Conservation (phyloP, 1,284 basidiomycete species). For the Naganishia cerealis region DNA sequence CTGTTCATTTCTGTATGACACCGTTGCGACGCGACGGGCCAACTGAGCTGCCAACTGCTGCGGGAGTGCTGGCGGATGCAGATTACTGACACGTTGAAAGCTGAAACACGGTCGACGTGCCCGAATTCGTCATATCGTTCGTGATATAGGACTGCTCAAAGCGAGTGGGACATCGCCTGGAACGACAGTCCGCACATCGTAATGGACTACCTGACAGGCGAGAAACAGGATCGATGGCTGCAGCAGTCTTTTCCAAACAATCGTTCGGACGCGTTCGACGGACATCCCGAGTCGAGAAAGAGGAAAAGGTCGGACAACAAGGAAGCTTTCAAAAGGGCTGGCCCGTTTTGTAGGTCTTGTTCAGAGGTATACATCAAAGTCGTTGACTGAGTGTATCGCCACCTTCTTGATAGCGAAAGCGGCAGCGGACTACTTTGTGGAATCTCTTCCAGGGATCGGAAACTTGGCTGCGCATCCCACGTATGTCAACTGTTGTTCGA, state of each 20-base stretch:
- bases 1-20: no score
- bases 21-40: no score
- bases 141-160: background rate
- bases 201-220: slow-evolving; percentile 24
- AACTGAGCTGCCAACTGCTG: no score
- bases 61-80: slow-evolving; percentile 6
- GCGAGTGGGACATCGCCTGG: no score
- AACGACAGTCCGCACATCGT: background rate
- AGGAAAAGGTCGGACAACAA: background rate
- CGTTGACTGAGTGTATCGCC: background rate
- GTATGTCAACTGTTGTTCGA: slow-evolving; percentile 37
- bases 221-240: slow-evolving; percentile 18
- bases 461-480: slow-evolving; percentile 56
- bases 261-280: background rate
- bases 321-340: background rate
- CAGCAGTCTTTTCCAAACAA: slow-evolving; percentile 11
- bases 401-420: slow-evolving; percentile 44
- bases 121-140: slow-evolving; percentile 1
- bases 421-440: slow-evolving; percentile 81
- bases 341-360: slow-evolving; percentile 4
- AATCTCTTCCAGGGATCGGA: slow-evolving; percentile 70
- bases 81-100: slow-evolving; percentile 4
- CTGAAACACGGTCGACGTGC: slow-evolving; percentile 13
- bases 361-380: background rate
- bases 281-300: background rate